Percentiles rank a stretch among this genome's conserved stretches.
These are phyloP conservation scores for Moniliella sp. DNA, from an alignment of 1,284 basidiomycete species.

Conservation along the genomic window DNA sequence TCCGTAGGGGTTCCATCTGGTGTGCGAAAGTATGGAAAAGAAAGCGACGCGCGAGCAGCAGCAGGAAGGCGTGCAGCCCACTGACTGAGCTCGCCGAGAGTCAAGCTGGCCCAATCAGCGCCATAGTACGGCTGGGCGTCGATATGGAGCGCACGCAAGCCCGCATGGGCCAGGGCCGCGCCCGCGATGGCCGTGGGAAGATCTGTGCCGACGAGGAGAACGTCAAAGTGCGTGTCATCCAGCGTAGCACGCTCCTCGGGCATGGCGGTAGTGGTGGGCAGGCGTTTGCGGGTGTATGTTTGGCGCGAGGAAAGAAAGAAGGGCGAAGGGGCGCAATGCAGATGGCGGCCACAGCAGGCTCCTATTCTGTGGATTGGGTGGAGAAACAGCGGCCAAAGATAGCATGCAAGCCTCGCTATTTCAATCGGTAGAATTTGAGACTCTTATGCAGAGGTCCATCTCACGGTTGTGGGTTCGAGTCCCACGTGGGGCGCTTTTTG, in stretches of 20 bases:
- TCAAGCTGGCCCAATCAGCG: slow-evolving; percentile 55
- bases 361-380: no score
- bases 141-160: slow-evolving; percentile 64
- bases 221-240: slow-evolving; percentile 45
- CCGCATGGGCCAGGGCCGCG: slow-evolving; percentile 55
- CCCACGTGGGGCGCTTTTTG: no score
- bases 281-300: no score
- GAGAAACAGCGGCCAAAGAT: no score
- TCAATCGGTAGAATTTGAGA: no score
- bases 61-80: slow-evolving; percentile 40
- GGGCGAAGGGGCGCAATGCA: no score
- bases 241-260: slow-evolving; percentile 1
- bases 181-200: slow-evolving; percentile 42
- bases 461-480: no score
- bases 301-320: no score
- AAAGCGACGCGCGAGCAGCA: neutral
- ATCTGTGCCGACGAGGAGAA: slow-evolving; percentile 64
- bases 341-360: no score
- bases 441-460: no score
- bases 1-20: slow-evolving; percentile 9
- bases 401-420: no score
- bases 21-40: slow-evolving; percentile 14
- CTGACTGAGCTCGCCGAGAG: slow-evolving; percentile 52
- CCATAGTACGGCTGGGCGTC: slow-evolving; percentile 72
- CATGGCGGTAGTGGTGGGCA: no score